Evolutionary conservation across 2,329 filamentous ascomycete genomes (phyloP).

Genomic region (Juglanconis oblonga): DNA sequence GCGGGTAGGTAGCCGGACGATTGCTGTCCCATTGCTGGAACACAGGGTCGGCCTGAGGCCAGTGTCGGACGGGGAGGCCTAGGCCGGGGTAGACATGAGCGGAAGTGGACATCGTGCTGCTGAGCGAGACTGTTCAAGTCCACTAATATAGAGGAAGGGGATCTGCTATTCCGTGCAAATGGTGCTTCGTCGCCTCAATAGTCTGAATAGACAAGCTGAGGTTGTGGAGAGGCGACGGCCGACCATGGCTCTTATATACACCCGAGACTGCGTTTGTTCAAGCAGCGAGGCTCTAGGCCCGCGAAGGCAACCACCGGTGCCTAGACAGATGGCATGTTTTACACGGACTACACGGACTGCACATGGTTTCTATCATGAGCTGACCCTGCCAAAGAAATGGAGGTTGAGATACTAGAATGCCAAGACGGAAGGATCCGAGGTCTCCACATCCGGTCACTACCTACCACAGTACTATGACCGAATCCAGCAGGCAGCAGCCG

Average conservation of each 20-base stretch:
- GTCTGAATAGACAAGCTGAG: neutral
- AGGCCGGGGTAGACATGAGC: neutral
- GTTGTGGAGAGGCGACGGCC: neutral
- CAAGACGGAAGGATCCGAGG: no score
- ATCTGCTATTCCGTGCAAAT: no score
- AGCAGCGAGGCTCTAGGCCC: neutral
- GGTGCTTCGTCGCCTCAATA: neutral
- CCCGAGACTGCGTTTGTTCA: neutral
- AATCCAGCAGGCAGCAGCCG: no score
- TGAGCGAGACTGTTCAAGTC: neutral
- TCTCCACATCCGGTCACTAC: no score
- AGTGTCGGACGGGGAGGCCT: conserved; percentile 1
- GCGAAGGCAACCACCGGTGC: no score
- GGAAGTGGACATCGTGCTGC: neutral
- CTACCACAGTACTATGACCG: no score
- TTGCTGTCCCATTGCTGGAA: neutral
- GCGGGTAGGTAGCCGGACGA: neutral
- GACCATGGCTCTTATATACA: neutral
- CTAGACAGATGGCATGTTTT: no score
- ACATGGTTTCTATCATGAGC: no score
- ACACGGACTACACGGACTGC: no score
- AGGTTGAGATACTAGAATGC: no score
- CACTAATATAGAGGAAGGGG: no score
- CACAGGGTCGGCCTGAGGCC: neutral
- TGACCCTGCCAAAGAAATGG: no score